Conservation (phyloP, 2,329 filamentous ascomycete genomes). For the Ambrosiella cleistominuta region DNA sequence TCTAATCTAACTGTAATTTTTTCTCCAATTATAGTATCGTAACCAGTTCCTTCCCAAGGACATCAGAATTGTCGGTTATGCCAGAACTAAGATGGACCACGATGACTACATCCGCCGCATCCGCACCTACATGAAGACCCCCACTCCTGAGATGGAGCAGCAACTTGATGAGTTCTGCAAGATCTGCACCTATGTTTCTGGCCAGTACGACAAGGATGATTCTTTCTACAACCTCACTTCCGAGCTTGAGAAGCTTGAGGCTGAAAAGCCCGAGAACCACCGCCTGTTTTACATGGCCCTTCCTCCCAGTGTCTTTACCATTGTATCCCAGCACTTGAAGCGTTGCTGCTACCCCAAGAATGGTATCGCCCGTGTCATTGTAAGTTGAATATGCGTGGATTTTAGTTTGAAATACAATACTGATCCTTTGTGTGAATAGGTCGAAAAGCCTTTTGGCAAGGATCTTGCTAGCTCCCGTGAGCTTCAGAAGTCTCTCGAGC, state of each 20-base stretch:
- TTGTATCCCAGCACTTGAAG: conserved; percentile 94
- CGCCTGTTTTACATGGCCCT: conserved; percentile 98
- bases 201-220: conserved; percentile 94
- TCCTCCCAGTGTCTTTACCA: conserved; percentile 92
- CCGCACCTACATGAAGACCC: conserved; percentile 96
- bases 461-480: conserved; percentile 87
- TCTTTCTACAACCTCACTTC: conserved; percentile 74
- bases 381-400: conserved; percentile 27
- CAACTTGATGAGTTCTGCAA: conserved; percentile 80
- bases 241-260: conserved; percentile 73
- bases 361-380: conserved; percentile 86
- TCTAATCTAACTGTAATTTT: neutral
- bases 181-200: conserved; percentile 85
- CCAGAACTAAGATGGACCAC: conserved; percentile 97
- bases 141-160: conserved; percentile 91
- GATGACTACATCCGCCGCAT: conserved; percentile 87
- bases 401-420: conserved; percentile 8
- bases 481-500: conserved; percentile 83
- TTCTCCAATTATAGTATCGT: conserved; percentile 49
- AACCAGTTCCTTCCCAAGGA: conserved; percentile 98
- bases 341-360: conserved; percentile 86
- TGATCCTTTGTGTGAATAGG: conserved; percentile 31
- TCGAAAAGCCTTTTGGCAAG: conserved; percentile 99
- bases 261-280: conserved; percentile 66
- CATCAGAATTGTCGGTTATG: conserved; percentile 95